phyloP scores from a whole-genome alignment of 768 basidiomycete genomes.

The Leccinum sublutescens region DNA sequence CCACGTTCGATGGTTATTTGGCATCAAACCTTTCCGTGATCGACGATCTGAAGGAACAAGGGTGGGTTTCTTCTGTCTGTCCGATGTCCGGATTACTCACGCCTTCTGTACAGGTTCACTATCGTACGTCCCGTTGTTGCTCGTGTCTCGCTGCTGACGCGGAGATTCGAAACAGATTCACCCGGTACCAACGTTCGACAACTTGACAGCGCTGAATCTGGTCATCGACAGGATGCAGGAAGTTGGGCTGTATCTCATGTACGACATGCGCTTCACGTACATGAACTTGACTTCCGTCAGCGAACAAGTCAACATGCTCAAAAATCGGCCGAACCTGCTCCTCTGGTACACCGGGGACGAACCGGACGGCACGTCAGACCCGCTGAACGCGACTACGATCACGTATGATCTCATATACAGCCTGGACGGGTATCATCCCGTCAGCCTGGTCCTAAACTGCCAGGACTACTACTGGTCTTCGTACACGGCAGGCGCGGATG shows the following conservation, averaged over 20 bases:
- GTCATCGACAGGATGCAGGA: constrained; percentile 73
- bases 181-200: constrained; percentile 64
- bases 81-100: constrained; percentile 1
- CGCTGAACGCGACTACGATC: constrained; percentile 51
- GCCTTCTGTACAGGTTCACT: constrained; percentile 8
- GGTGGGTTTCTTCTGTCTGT: constrained; percentile 13
- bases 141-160: not conserved
- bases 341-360: constrained; percentile 77
- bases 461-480: constrained; percentile 61
- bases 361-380: constrained; percentile 68
- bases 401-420: constrained; percentile 57
- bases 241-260: constrained; percentile 71
- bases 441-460: constrained; percentile 64
- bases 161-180: constrained; percentile 50
- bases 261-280: constrained; percentile 78
- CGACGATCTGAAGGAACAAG: constrained; percentile 34
- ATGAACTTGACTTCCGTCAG: constrained; percentile 61
- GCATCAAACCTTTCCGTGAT: constrained; percentile 24
- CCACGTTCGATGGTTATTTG: constrained; percentile 37
- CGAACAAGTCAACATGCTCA: constrained; percentile 67
- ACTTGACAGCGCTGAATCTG: constrained; percentile 52
- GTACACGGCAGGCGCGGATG: constrained; percentile 63
- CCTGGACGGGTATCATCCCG: constrained; percentile 65
- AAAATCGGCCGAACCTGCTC: constrained; percentile 64
- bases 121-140: constrained; percentile 32